Base-by-base conservation (phyloP, 2,329 filamentous ascomycete genomes). In the Ceratocystis lukuohia region DNA sequence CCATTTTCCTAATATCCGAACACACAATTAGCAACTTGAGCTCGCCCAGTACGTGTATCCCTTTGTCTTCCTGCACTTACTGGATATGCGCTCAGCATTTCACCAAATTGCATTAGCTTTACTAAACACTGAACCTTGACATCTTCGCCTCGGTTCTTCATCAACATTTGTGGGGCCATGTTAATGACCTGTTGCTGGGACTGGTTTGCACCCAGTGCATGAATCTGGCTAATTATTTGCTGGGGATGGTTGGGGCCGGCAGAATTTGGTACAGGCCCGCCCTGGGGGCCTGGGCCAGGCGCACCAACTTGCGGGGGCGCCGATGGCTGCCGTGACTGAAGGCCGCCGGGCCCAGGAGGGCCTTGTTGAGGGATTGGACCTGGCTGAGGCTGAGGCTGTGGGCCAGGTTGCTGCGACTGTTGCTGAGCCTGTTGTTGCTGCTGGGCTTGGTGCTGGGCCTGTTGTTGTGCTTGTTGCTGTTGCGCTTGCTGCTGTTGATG, bases 91-190 rank as follows among this genome's bases (percentile, higher is more conserved):
- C 82, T 85, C 8, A 88, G 73, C 69, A 83, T 78, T 74, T 87
- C 84, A 75, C 83, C 76, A 72, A 87, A 87, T 69, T 83, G 81
- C 75, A 84, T 79, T 56, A 88, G 74, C 72, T 80, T 84, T 66
- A 87, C 73, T 48, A 86, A 71, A 69, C 81, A 86, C 66, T 82
- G 79, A 2, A 81, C 79, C 71, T 82, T 85, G 74, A 82, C 77
- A 50, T 76, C 75, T 61, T 79, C 80, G 64, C 25, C 33, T 30
- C 66, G 63, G 15, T 7, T 30, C 30, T 67, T 66, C 12, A 45
- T 37, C 15, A 48, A 12, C 25, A 62, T 61, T 25, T 67, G 66
- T 33, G 25, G 53, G 3, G 17, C 3, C 53, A 59, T 59, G 17
- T 6, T 17, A 59, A 77, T 65, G n/a, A 62, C 77, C 69, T 79